phyloP scores from a whole-genome alignment of 148 eudicot genomes.

The Talinum fruticosum region DNA sequence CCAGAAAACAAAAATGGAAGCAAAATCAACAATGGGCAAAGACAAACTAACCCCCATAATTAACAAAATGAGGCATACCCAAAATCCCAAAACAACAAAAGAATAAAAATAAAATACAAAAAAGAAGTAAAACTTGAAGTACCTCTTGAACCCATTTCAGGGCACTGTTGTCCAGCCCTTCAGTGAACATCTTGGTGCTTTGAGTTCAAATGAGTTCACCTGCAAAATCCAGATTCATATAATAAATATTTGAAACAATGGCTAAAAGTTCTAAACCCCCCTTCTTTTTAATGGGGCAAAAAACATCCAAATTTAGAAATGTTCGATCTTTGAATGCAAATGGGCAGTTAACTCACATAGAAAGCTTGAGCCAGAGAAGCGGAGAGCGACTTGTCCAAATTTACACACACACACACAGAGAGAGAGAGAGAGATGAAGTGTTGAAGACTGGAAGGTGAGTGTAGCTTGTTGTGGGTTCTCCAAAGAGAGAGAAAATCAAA shows the following conservation, averaged over 20 bases:
- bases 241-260: neutral
- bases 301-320: neutral
- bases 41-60: neutral
- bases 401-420: too few relatives aligned
- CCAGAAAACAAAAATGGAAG: neutral
- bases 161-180: constrained; percentile 67
- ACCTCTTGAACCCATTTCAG: constrained; percentile 74
- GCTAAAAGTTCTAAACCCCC: neutral
- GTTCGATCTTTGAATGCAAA: constrained; percentile 1
- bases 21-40: neutral
- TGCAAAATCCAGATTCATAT: constrained; percentile 19
- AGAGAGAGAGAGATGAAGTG: constrained; percentile 13
- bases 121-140: neutral
- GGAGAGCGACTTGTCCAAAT: too few relatives aligned
- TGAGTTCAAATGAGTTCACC: constrained; percentile 24
- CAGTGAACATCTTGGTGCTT: constrained; percentile 52
- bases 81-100: neutral
- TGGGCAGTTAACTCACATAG: constrained; percentile 34
- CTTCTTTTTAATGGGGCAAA: neutral
- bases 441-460: constrained; percentile 13
- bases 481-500: constrained; percentile 3
- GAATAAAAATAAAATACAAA: neutral
- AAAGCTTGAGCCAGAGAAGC: constrained; percentile 26
- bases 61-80: constrained; percentile 3
- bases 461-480: neutral